Evolutionary conservation across 2,329 filamentous ascomycete species (phyloP).

Genomic region (Pyrenochaeta sp.): DNA sequence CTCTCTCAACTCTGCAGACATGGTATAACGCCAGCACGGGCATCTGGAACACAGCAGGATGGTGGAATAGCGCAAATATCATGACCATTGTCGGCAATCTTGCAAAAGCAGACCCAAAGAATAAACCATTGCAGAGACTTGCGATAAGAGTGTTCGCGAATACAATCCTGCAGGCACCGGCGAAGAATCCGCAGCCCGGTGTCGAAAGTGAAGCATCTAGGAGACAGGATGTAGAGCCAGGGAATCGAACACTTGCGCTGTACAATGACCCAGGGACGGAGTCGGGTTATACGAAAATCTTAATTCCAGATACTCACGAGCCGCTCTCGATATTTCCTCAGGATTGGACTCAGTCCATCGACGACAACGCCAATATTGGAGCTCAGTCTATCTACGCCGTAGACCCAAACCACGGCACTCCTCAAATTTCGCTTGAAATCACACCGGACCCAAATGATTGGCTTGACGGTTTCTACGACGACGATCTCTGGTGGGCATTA

Average conservation of each 20-base stretch:
- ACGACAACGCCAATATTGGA: conserved; percentile 15
- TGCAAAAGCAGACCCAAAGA: conserved; percentile 39
- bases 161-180: conserved; percentile 49
- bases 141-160: conserved; percentile 55
- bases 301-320: conserved; percentile 25
- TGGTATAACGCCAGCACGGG: conserved; percentile 70
- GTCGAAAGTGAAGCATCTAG: conserved; percentile 23
- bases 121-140: conserved; percentile 44
- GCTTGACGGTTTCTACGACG: conserved; percentile 60
- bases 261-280: conserved; percentile 12
- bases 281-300: conserved; percentile 33
- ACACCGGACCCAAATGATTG: conserved; percentile 39
- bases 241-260: conserved; percentile 16
- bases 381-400: neutral
- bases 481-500: conserved; percentile 61
- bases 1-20: conserved; percentile 60
- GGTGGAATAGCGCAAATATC: conserved; percentile 78
- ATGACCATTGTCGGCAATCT: conserved; percentile 69
- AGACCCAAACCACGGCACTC: conserved; percentile 5
- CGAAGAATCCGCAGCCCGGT: conserved; percentile 41
- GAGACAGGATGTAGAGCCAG: conserved; percentile 10
- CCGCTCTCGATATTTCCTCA: conserved; percentile 27
- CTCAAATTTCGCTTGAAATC: conserved; percentile 14
- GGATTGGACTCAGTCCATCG: conserved; percentile 25
- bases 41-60: conserved; percentile 70